phyloP scores from a whole-genome alignment of 768 basidiomycete species.

The Trametes elegans region DNA sequence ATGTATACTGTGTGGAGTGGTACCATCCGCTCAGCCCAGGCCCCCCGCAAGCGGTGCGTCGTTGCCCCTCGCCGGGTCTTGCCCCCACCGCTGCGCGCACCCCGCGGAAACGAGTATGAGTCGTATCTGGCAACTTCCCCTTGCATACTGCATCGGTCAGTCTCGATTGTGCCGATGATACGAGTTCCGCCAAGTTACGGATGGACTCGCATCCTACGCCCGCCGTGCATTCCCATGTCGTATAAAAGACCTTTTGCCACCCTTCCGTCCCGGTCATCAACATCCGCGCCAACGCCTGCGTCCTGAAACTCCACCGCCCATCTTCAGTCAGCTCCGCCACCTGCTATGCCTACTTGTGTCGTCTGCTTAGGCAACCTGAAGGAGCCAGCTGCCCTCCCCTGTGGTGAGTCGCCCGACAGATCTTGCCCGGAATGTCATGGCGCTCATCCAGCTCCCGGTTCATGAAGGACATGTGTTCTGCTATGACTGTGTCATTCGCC shows the following conservation, averaged over 20 bases:
- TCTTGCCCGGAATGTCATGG: not conserved
- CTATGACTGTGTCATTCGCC: conserved; percentile 52
- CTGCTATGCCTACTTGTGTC: conserved; percentile 49
- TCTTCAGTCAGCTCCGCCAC: not conserved
- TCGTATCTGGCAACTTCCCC: conserved; percentile 1
- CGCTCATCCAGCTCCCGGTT: not conserved
- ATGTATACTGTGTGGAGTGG: not conserved
- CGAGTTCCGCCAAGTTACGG: conserved; percentile 20
- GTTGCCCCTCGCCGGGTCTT: not conserved
- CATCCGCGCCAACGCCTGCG: not conserved
- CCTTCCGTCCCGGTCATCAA: not conserved
- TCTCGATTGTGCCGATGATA: conserved; percentile 11
- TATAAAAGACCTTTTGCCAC: conserved; percentile 1
- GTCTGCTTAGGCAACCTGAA: conserved; percentile 59
- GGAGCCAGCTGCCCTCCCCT: conserved; percentile 58
- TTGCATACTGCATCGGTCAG: not conserved
- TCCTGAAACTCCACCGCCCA: not conserved
- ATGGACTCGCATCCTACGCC: not conserved
- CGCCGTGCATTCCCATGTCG: not conserved
- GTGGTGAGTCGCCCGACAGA: conserved; percentile 43
- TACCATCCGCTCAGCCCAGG: conserved; percentile 1
- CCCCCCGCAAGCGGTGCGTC: conserved; percentile 5
- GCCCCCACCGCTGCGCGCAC: not conserved
- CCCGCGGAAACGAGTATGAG: not conserved
- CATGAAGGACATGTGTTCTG: conserved; percentile 77